A percentile compares a stretch with the other conserved stretches of the same genome.
phyloP scores from a whole-genome alignment of 1,284 basidiomycete genomes.

The Meripilus lineatus region DNA sequence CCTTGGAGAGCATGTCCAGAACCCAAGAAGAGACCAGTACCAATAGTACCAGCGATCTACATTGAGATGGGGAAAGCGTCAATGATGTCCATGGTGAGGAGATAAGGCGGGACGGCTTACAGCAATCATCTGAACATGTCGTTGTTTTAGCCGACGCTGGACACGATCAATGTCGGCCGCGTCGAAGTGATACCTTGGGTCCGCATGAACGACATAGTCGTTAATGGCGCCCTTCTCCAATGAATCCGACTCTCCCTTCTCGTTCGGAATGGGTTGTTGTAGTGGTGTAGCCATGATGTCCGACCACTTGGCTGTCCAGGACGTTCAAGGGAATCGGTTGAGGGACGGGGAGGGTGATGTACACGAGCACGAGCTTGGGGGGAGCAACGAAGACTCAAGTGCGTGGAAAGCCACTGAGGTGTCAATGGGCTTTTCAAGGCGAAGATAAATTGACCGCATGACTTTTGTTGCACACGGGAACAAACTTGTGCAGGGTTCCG shows the following conservation, averaged over 20 bases:
- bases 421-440: slow-evolving; percentile 1
- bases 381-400: slow-evolving; percentile 3
- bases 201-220: slow-evolving; percentile 22
- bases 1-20: slow-evolving; percentile 56
- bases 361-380: not conserved
- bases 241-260: slow-evolving; percentile 18
- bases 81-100: not conserved
- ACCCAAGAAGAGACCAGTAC: slow-evolving; percentile 80
- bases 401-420: slow-evolving; percentile 3
- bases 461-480: not conserved
- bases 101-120: slow-evolving; percentile 16
- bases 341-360: slow-evolving; percentile 1
- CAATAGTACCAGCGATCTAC: slow-evolving; percentile 69
- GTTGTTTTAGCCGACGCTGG: slow-evolving; percentile 60
- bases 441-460: slow-evolving; percentile 4
- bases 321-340: not conserved
- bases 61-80: not conserved
- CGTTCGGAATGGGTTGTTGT: slow-evolving; percentile 9
- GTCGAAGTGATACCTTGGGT: slow-evolving; percentile 36
- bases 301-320: not conserved
- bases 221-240: slow-evolving; percentile 29
- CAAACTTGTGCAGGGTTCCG: no score
- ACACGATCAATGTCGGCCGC: slow-evolving; percentile 56
- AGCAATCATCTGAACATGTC: slow-evolving; percentile 67
- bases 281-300: slow-evolving; percentile 1